Percentiles rank a stretch among this genome's conserved stretches.
phyloP scores from a whole-genome alignment of 2,329 filamentous ascomycete genomes.

The Diaporthe amygdali region DNA sequence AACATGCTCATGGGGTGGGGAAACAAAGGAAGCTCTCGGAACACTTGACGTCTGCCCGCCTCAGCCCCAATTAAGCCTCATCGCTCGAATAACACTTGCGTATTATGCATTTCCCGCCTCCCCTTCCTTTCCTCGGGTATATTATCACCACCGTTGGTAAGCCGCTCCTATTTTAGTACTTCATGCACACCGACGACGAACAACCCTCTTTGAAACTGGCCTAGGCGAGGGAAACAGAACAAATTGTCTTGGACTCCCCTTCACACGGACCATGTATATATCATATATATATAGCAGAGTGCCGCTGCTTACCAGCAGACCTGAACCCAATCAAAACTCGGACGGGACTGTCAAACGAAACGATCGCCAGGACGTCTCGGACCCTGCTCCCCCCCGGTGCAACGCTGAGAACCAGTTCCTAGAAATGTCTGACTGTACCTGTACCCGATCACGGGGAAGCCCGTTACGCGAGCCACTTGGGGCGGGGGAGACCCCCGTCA shows the following conservation, averaged over 20 bases:
- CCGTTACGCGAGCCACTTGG: slow-evolving; percentile 12
- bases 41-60: not conserved
- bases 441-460: slow-evolving; percentile 14
- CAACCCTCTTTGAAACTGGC: not conserved
- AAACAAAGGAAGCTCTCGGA: not conserved
- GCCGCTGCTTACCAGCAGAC: not conserved
- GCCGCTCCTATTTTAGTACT: slow-evolving; percentile 1
- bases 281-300: not conserved
- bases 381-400: not conserved
- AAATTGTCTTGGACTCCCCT: not conserved
- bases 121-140: slow-evolving; percentile 5
- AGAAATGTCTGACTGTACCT: slow-evolving; percentile 3
- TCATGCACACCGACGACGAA: slow-evolving; percentile 1
- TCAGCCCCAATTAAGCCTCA: slow-evolving; percentile 8
- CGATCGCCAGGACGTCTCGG: not conserved
- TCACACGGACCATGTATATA: not conserved
- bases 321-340: not conserved
- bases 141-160: not conserved
- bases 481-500: slow-evolving; percentile 15
- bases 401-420: slow-evolving; percentile 3
- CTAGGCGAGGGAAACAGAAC: not conserved
- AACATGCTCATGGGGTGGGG: not conserved
- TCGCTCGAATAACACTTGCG: not conserved
- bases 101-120: slow-evolving; percentile 10
- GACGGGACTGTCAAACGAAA: slow-evolving; percentile 1